These are phyloP conservation scores for Lolium multiflorum DNA, from an alignment of 176 grass and related monocot genomes.

Conservation along the genomic window DNA sequence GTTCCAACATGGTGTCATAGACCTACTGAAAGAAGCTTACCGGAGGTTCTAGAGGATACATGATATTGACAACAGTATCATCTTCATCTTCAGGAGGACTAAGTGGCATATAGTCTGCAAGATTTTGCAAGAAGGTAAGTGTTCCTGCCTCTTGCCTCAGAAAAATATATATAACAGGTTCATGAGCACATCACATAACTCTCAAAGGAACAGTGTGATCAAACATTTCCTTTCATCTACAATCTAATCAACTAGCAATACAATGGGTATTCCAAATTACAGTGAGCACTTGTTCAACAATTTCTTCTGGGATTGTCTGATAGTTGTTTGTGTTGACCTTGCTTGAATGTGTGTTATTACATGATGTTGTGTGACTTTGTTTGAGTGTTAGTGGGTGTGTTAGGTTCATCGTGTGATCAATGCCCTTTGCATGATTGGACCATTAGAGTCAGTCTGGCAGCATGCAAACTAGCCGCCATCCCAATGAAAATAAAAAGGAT, in stretches of 20 bases:
- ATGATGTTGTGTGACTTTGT: too few relatives aligned
- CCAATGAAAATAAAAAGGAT: conserved; percentile 11
- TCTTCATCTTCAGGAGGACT: conserved; percentile 84
- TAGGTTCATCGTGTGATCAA: not conserved
- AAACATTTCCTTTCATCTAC: conserved; percentile 5
- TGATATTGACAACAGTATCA: conserved; percentile 79
- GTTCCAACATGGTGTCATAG: conserved; percentile 6
- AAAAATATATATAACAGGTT: not conserved
- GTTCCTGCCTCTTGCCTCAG: not conserved
- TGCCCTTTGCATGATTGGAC: not conserved
- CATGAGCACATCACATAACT: conserved; percentile 3
- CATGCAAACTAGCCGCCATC: not conserved
- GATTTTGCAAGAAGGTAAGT: conserved; percentile 5
- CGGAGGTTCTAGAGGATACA: conserved; percentile 82
- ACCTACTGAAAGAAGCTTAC: conserved; percentile 51
- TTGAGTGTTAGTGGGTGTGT: too few relatives aligned
- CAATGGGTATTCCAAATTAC: conserved; percentile 12
- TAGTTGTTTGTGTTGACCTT: too few relatives aligned
- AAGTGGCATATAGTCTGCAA: conserved; percentile 81
- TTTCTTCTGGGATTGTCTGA: too few relatives aligned
- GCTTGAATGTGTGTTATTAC: too few relatives aligned
- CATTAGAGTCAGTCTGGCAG: not conserved
- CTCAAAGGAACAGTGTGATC: not conserved
- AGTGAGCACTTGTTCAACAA: too few relatives aligned
- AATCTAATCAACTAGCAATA: not conserved